Base-by-base conservation (phyloP, 2,329 filamentous ascomycete genomes). In the Apiospora marii region DNA sequence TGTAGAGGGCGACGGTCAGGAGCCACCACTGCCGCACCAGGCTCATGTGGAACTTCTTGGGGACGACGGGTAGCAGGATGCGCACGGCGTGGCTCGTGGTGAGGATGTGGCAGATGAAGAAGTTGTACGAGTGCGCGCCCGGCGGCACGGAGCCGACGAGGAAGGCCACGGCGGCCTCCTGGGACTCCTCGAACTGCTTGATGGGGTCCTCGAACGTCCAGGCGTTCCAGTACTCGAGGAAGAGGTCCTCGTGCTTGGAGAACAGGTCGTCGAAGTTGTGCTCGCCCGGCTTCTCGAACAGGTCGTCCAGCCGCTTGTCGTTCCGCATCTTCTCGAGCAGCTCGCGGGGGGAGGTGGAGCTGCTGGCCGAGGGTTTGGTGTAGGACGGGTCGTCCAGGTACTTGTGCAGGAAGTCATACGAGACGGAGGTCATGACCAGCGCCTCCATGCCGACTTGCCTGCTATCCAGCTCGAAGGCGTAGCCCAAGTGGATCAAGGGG, bases 401-500 rank as follows among this genome's bases (percentile, higher is more conserved):
- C 80, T 88, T 90, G 81, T 91, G 89, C 43, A 92, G 80, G 79
- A 85, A 89, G 80, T 88, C 84, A 81, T 92, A 89, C 77, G 89
- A 85, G 1, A 85, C 83, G 12, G 88, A 85, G 0, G 91, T 86
- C 74, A 98, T 86, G 0, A 90, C 91, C 0, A 99, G 87, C 0
- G 95, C 93, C 85, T 99, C 96, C 83, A 98, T 96, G 68, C 92
- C 95, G 27, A 98, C 81, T 75, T 97, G 96, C 73, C 92, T 93
- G 77, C 90, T 96, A 74, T 93, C 90, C 77, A 98, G 87, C 84
- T 99, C 96, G 79, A 93, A 96, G 13, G 95, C 96, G 80, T 97
- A 98, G n/a, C 91, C 95, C 2, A 99, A 88, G 79, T 98, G 96
- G 73, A 98, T 96, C n/a, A 98, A 86, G 1, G 96, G 94, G 78